phyloP scores from a whole-genome alignment of 768 basidiomycete genomes.

The Tephrocybe sp. region DNA sequence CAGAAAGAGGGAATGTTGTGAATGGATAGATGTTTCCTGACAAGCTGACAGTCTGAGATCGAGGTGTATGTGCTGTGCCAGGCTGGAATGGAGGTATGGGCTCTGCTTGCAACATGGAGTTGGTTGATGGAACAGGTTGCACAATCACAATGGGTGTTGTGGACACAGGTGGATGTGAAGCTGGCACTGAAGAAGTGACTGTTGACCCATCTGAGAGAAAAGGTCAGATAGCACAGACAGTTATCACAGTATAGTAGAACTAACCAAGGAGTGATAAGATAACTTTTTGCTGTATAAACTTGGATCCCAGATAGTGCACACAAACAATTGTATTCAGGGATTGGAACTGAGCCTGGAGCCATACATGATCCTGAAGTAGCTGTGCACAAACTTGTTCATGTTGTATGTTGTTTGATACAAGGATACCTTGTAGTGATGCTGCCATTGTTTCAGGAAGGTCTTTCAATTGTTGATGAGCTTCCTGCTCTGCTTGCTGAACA shows the following conservation, averaged over 20 bases:
- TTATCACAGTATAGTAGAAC: no score
- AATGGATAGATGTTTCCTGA: background rate
- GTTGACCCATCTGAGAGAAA: no score
- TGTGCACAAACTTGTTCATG: background rate
- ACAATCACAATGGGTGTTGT: no score
- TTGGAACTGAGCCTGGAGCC: background rate
- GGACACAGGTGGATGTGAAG: background rate
- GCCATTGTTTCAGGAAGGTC: constrained; percentile 23
- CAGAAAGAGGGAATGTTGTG: constrained; percentile 7
- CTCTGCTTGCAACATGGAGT: background rate
- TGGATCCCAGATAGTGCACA: background rate
- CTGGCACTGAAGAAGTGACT: background rate
- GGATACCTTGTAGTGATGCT: constrained; percentile 17
- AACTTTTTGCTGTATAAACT: background rate
- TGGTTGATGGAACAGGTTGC: background rate
- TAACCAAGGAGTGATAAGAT: no score
- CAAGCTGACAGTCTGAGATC: background rate
- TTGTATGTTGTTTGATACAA: constrained; percentile 3
- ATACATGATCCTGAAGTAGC: background rate
- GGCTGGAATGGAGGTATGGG: background rate
- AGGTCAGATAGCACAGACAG: no score
- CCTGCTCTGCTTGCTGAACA: background rate
- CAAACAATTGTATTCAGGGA: background rate
- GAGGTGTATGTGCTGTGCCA: background rate
- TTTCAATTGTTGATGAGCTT: constrained; percentile 7